Conservation (phyloP, 1,284 basidiomycete species). For the Cryptococcus sp. region DNA sequence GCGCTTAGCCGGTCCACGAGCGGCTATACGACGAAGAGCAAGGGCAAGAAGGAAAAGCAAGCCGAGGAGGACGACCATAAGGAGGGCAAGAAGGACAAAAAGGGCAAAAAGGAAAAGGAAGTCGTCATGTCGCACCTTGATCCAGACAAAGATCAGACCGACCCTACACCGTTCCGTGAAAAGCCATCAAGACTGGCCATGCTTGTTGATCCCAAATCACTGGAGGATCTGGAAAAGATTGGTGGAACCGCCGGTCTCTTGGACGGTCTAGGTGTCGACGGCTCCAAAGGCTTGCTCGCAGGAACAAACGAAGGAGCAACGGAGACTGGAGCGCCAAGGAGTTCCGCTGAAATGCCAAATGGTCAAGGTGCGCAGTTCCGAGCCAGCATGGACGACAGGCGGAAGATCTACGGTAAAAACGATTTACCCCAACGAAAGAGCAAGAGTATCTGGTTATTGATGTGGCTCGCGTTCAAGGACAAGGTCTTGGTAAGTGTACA, state of each 20-base stretch:
- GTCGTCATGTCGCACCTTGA: conserved; percentile 39
- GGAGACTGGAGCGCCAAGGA: conserved; percentile 29
- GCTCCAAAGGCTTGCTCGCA: conserved; percentile 59
- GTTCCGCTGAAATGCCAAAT: conserved; percentile 27
- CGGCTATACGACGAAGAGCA: conserved; percentile 8
- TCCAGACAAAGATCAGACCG: conserved; percentile 61
- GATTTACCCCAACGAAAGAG: conserved; percentile 72
- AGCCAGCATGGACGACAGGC: conserved; percentile 66
- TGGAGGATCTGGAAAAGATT: conserved; percentile 67
- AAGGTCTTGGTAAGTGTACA: conserved; percentile 76
- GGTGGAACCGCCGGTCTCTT: conserved; percentile 75
- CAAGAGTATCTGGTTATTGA: conserved; percentile 79
- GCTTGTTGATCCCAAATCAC: conserved; percentile 75
- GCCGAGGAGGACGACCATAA: conserved; percentile 19
- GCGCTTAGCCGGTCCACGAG: conserved; percentile 13
- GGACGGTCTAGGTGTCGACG: conserved; percentile 71
- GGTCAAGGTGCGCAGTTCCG: conserved; percentile 57
- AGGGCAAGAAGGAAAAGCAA: conserved; percentile 26
- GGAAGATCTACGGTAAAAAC: conserved; percentile 80
- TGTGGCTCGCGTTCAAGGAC: conserved; percentile 94
- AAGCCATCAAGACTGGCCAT: conserved; percentile 77
- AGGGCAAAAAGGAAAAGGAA: conserved; percentile 36
- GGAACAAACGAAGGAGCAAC: conserved; percentile 19
- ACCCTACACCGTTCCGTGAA: conserved; percentile 70
- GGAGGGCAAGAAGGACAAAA: conserved; percentile 28